Conservation (phyloP, 352 stramenopile species). For the Pythium aphanidermatum region DNA sequence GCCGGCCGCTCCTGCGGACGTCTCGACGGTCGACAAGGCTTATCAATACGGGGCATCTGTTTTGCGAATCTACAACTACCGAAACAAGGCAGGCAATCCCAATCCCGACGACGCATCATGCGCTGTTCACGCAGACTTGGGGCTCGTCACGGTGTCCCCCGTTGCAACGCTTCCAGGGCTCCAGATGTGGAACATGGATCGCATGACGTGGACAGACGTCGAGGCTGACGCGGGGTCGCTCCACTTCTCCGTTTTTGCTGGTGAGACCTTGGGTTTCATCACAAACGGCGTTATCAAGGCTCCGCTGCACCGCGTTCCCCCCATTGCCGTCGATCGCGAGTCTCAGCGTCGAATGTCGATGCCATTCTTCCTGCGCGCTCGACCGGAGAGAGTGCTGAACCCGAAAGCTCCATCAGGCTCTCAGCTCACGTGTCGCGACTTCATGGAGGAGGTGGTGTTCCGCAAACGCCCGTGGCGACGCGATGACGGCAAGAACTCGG, state of each 20-base stretch:
- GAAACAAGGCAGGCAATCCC: constrained; percentile 40
- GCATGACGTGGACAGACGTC: constrained; percentile 76
- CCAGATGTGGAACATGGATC: constrained; percentile 85
- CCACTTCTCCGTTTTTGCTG: constrained; percentile 79
- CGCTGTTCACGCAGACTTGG: constrained; percentile 71
- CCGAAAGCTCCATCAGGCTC: constrained; percentile 25
- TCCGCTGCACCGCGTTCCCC: constrained; percentile 70
- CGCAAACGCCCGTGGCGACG: constrained; percentile 72
- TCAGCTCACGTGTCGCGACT: constrained; percentile 67
- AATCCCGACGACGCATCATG: constrained; percentile 61
- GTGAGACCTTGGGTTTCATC: constrained; percentile 66
- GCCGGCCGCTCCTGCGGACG: constrained; percentile 16
- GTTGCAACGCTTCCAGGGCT: constrained; percentile 64
- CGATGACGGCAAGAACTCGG: constrained; percentile 30
- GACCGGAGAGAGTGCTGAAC: constrained; percentile 54
- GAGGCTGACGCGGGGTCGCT: constrained; percentile 47
- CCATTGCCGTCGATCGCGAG: constrained; percentile 53
- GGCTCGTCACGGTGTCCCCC: constrained; percentile 74
- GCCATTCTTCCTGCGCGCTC: constrained; percentile 71
- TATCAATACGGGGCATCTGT: constrained; percentile 79
- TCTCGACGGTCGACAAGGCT: constrained; percentile 27
- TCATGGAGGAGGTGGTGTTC: constrained; percentile 81
- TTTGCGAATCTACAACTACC: constrained; percentile 82
- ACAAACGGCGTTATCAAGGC: constrained; percentile 69
- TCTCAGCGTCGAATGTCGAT: constrained; percentile 77